Percentiles rank a stretch among this genome's conserved stretches.
Evolutionary conservation across 345 rosid species (phyloP).

Genomic region (Melaleuca alternifolia): DNA sequence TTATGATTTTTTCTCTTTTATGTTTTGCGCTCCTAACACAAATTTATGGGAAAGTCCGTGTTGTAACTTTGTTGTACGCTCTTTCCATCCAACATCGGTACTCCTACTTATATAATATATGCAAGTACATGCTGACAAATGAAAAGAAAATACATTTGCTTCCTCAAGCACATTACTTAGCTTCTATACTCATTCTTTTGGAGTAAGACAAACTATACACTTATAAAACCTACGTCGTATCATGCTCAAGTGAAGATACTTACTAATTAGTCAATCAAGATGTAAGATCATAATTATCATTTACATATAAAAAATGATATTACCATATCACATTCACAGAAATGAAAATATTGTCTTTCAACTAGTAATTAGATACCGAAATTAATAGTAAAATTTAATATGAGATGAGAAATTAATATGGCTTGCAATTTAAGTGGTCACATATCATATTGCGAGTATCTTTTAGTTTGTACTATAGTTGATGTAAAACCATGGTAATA

Average conservation of each 20-base stretch:
- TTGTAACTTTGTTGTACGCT: neutral
- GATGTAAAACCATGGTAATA: neutral
- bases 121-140: neutral
- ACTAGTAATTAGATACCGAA: neutral
- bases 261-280: neutral
- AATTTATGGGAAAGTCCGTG: neutral
- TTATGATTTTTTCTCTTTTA: neutral
- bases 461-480: neutral
- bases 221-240: neutral
- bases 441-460: neutral
- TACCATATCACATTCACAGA: neutral
- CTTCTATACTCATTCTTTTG: neutral
- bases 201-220: neutral
- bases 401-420: neutral
- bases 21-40: neutral
- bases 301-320: neutral
- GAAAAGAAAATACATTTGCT: neutral
- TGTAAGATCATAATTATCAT: neutral
- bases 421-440: too few species aligned
- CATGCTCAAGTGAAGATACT: neutral
- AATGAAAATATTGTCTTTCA: neutral
- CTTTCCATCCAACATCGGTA: neutral
- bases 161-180: neutral
- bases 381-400: neutral
- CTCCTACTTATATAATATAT: neutral